Evolutionary conservation across 2,329 filamentous ascomycete species (phyloP), one percentile per base, ranked within the genome.

Genomic region (Cladophialophora yegresii): DNA sequence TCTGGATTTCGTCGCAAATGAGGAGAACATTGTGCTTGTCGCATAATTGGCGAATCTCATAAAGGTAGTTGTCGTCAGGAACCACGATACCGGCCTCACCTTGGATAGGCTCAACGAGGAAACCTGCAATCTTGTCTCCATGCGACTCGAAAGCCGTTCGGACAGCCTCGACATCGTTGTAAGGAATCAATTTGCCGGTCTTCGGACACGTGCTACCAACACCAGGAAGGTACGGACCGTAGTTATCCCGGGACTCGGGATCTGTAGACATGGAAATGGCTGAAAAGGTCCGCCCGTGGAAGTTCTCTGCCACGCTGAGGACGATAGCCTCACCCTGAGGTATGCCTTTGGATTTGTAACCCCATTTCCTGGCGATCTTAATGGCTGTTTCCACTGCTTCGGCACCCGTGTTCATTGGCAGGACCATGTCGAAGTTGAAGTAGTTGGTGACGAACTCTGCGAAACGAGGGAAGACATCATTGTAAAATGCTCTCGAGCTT

Each of bases 1-100:
- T 99, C 80, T 99, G 95, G 73, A 99, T 97, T 84, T 99, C 95
- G 77, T 99, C 95, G 77, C 91, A 96, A 77, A 99, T 98, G 75
- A 99, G 82, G 54, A 99, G 87, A 45, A 96, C 92, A 69, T 97
- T 96, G 84, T 98, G 87, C 83, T 96, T 90, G 79, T 91, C 92
- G 83, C 95, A 99, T 26, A 98, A 87, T 26, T 85, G 89, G 62
- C 92, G 86, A 53, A 93, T 91, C 73, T 89, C 87, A 71, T 82
- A 78, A 36, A 99, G 86, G 79, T 99, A 99, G 78, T 89, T 88
- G 58, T 93, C 91, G 70, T 93, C 90, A 5, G 95, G 95, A 9
- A 98, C 95, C 12, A 98, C 91, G 54, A 99, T 96, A 68, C 95
- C 95, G 0, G 95, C 95, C 81, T 98, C 95, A 65, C 95, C 95